Percentiles rank a stretch among this genome's conserved stretches.
These are phyloP conservation scores for Fusarium transvaalense DNA, from an alignment of 2,329 filamentous ascomycete species.

Conservation along the genomic window DNA sequence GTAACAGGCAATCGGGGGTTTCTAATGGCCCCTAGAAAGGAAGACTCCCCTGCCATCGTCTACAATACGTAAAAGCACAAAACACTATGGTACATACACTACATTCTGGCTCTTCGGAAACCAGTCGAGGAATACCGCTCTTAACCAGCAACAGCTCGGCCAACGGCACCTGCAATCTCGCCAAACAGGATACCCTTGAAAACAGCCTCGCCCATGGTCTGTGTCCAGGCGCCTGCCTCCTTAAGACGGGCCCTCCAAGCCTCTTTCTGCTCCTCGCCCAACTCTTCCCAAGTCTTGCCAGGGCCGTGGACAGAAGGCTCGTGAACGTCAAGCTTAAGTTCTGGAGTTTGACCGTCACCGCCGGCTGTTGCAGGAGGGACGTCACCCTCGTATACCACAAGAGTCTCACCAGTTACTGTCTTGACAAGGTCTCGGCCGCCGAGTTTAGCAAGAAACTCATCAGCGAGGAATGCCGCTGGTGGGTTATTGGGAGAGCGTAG, in stretches of 20 bases:
- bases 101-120: not conserved
- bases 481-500: conserved; percentile 47
- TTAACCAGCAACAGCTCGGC: conserved; percentile 61
- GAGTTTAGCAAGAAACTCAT: conserved; percentile 56
- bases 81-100: conserved; percentile 28
- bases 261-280: conserved; percentile 71
- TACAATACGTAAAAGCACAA: conserved; percentile 22
- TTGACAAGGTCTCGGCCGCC: conserved; percentile 51
- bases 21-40: conserved; percentile 3
- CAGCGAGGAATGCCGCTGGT: conserved; percentile 45
- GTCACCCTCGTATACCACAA: conserved; percentile 54
- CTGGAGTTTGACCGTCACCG: conserved; percentile 33
- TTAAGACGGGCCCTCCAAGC: conserved; percentile 77
- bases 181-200: conserved; percentile 83
- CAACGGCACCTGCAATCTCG: conserved; percentile 74
- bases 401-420: conserved; percentile 52
- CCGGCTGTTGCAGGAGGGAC: conserved; percentile 34
- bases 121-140: not conserved
- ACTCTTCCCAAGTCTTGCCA: conserved; percentile 77
- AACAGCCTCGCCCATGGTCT: conserved; percentile 80
- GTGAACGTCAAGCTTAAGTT: conserved; percentile 60
- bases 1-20: conserved; percentile 2
- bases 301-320: conserved; percentile 62
- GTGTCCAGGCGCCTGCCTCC: conserved; percentile 82
- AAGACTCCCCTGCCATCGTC: conserved; percentile 21